Base-by-base conservation (phyloP, 148 eudicot species). In the Heliosperma pusillum region DNA sequence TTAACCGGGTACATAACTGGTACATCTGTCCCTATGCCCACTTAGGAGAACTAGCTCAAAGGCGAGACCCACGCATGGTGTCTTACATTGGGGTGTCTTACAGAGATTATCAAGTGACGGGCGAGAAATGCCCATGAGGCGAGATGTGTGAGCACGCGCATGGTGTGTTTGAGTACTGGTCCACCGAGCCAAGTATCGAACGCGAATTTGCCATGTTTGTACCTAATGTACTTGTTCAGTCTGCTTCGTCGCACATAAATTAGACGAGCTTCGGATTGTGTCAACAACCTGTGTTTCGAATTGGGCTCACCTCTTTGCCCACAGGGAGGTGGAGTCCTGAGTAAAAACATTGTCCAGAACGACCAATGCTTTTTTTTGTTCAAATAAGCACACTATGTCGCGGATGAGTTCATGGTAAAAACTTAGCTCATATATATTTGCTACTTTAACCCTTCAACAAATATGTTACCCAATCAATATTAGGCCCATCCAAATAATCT, bases 131-230 rank as follows among this genome's bases (percentile, higher is more conserved):
- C 27, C 74, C 81, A 1, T 29, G 77, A 11, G 81, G 77, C 11
- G 74, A 79, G 4, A 36, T 25, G 27, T 79, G 81, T 10, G 50
- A 61, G 26, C 74, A 26, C 25, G 77, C 81, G n/a, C 81, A 79
- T 0, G 81, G 81, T 0, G 81, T 79, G 63, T 79, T 79, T 19
- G 81, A 79, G 70, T 74, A 68, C 56, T 79, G 81, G 81, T 79
- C 73, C 81, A 79, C 69, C 81, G 74, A 26, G 67, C 62, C 21
- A 79, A 74, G 74, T 79, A 79, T 53, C 69, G 81, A 70, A 79
- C 81, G 8, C 77, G 70, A 25, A 15, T 59, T 10, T 74, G 81
- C 44, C 44, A 70, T 22, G 68, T 63, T 2, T 77, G 77, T 21
- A n/a, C 16, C 60, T 5, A 15, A 2, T 79, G 81, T 36, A 59